A percentile compares a stretch with the other conserved stretches of the same genome.
Evolutionary conservation across 768 basidiomycete species (phyloP).

Genomic region (Amanita exitialis): DNA sequence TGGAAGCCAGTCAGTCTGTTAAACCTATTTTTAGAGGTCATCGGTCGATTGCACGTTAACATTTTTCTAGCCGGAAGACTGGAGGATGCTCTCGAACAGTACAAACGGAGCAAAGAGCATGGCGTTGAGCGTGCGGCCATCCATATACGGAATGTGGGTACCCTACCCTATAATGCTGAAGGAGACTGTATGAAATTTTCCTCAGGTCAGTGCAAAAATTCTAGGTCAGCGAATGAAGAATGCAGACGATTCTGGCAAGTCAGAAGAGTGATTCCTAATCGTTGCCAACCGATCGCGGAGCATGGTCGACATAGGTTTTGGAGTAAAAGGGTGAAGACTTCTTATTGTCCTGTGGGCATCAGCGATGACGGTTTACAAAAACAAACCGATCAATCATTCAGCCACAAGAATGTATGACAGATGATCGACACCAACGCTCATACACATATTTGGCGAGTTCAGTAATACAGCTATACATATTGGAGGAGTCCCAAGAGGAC

Average conservation of each 20-base stretch:
- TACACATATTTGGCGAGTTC: background rate
- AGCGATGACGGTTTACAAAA: background rate
- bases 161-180: conserved; percentile 5
- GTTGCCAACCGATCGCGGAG: conserved; percentile 12
- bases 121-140: conserved; percentile 77
- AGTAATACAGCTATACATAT: background rate
- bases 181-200: conserved; percentile 10
- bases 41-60: conserved; percentile 14
- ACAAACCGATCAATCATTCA: background rate
- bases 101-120: conserved; percentile 66
- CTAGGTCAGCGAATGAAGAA: conserved; percentile 51
- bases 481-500: background rate
- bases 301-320: background rate
- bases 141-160: conserved; percentile 72
- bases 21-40: conserved; percentile 4
- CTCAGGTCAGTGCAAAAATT: conserved; percentile 74
- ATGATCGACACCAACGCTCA: background rate
- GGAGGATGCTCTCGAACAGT: conserved; percentile 73
- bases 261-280: conserved; percentile 24
- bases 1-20: conserved; percentile 69
- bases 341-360: conserved; percentile 16
- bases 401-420: background rate
- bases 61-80: conserved; percentile 52
- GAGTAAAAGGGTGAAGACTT: conserved; percentile 11
- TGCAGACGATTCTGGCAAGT: conserved; percentile 20